A percentile compares a stretch with the other conserved stretches of the same genome.
phyloP scores from a whole-genome alignment of 176 grass and related monocot species.

The Dactylis glomerata region DNA sequence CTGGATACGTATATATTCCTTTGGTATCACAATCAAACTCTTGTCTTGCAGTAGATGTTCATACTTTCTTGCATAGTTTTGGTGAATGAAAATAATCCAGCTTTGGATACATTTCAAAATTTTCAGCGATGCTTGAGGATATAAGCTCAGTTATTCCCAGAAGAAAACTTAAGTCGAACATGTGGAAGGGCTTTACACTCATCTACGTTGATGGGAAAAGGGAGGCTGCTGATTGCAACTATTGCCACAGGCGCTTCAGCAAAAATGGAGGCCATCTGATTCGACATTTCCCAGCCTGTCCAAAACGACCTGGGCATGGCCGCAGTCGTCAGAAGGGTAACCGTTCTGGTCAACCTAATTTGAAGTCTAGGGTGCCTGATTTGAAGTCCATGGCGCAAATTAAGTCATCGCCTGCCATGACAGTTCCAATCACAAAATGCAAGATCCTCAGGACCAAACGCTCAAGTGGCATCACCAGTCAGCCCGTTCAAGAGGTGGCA shows the following conservation, averaged over 20 bases:
- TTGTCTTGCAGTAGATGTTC: neutral
- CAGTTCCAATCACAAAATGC: conserved; percentile 34
- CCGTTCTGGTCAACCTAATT: neutral
- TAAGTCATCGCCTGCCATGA: conserved; percentile 37
- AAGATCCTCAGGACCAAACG: conserved; percentile 18
- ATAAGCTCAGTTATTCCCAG: conserved; percentile 17
- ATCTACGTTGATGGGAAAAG: conserved; percentile 39
- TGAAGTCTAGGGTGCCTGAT: neutral
- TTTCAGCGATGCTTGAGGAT: conserved; percentile 11
- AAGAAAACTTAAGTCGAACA: conserved; percentile 36
- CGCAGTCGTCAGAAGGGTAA: conserved; percentile 20
- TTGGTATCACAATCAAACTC: neutral
- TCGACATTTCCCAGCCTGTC: conserved; percentile 42
- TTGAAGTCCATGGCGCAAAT: conserved; percentile 26
- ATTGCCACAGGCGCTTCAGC: conserved; percentile 42
- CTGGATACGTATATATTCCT: neutral
- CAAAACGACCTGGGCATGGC: conserved; percentile 9
- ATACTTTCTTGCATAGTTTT: conserved; percentile 14
- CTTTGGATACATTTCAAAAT: neutral
- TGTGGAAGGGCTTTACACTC: conserved; percentile 38
- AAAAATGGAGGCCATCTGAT: conserved; percentile 44
- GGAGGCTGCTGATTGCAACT: conserved; percentile 37
- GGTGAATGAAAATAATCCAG: conserved; percentile 19
- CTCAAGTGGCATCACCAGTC: conserved; percentile 25
- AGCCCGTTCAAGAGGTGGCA: conserved; percentile 25